Percentiles rank a stretch among this genome's conserved stretches.
Conservation (phyloP, 345 rosid genomes). For the Hibiscus mutabilis region DNA sequence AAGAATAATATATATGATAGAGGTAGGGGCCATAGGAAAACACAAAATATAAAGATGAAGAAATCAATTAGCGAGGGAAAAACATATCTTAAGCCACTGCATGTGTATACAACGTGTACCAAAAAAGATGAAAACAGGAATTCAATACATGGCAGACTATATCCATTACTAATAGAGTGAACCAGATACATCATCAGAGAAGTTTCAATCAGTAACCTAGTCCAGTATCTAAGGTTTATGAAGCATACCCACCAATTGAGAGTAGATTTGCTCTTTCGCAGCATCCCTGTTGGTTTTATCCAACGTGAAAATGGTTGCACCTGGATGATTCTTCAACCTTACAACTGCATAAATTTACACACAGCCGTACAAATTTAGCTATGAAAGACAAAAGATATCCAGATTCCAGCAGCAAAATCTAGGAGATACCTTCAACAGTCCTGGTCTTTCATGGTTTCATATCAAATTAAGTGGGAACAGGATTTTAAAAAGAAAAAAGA, state of each 20-base stretch:
- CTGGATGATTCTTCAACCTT: constrained; percentile 53
- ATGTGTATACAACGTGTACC: background rate
- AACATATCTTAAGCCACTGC: background rate
- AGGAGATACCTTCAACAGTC: background rate
- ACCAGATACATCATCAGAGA: background rate
- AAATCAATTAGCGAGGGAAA: background rate
- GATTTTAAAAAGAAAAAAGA: too few relatives aligned
- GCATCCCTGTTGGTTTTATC: constrained; percentile 45
- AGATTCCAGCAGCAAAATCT: background rate
- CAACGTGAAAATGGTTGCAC: constrained; percentile 44
- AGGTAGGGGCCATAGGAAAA: background rate
- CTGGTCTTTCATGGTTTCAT: background rate
- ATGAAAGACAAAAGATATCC: background rate
- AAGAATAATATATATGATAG: background rate
- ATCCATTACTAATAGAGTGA: background rate
- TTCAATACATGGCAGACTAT: background rate
- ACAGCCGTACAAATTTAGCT: background rate
- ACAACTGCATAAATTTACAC: constrained; percentile 37
- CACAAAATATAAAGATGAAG: background rate
- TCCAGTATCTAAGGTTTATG: constrained; percentile 13
- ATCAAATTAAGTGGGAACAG: background rate
- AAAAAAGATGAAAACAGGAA: background rate
- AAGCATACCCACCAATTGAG: constrained; percentile 31
- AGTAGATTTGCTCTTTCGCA: constrained; percentile 34
- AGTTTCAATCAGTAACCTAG: background rate